Conservation (phyloP, 495 filamentous ascomycete genomes). For the Parathielavia hyrcaniae region DNA sequence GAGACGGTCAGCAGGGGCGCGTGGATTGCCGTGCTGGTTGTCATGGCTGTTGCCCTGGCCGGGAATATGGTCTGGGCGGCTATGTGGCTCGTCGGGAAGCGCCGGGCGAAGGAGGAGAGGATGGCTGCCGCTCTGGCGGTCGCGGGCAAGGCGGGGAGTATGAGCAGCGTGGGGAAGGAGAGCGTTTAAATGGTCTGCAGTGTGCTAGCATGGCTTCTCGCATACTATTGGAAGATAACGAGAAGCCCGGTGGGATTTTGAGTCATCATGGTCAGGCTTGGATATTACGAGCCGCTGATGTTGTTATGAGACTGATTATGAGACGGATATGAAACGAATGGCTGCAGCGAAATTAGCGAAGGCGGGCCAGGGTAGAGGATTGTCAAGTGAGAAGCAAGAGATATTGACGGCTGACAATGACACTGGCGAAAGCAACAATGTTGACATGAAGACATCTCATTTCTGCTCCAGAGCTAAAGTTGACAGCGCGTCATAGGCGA, state of each 20-base stretch:
- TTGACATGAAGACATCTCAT: no score
- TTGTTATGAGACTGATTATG: background rate
- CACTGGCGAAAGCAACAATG: no score
- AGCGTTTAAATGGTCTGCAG: background rate
- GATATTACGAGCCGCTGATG: background rate
- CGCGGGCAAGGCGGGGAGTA: background rate
- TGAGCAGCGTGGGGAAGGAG: background rate
- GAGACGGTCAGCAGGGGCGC: constrained; percentile 3
- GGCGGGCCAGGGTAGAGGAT: background rate
- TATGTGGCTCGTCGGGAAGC: background rate
- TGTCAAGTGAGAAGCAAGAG: background rate
- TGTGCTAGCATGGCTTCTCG: no score
- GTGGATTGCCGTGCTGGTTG: constrained; percentile 8
- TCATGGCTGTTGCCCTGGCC: constrained; percentile 6
- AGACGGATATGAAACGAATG: background rate
- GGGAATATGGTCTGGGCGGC: constrained; percentile 5
- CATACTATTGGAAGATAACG: background rate
- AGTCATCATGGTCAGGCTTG: background rate
- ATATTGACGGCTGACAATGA: background rate
- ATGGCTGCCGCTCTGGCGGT: background rate
- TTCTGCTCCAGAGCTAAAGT: no score
- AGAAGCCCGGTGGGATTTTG: background rate
- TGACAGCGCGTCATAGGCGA: no score
- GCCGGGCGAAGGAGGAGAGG: background rate
- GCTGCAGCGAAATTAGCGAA: background rate